These are phyloP conservation scores for Paramecium sexaurelia DNA, from an alignment of 73 alveolate species.

Conservation along the genomic window DNA sequence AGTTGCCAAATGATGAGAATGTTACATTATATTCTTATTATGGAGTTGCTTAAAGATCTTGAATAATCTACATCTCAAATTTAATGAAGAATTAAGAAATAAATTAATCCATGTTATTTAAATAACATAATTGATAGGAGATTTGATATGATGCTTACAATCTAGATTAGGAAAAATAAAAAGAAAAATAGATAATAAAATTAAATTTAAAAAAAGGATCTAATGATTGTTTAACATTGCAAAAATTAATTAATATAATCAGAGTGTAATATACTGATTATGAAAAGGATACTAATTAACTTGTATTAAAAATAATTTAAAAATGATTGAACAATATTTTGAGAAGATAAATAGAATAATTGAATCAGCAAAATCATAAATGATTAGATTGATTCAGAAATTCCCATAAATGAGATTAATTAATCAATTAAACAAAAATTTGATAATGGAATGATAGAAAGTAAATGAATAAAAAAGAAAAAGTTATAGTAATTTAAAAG, in stretches of 20 bases:
- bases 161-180: background rate
- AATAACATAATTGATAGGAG: no score
- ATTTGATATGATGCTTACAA: no score
- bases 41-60: background rate
- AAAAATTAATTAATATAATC: background rate
- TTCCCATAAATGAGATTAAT: background rate
- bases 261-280: background rate
- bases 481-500: background rate
- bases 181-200: background rate
- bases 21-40: background rate
- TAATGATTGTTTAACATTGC: background rate
- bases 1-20: background rate
- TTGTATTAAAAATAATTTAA: background rate
- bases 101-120: no score
- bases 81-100: background rate
- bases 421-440: background rate
- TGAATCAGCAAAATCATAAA: background rate
- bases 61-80: background rate
- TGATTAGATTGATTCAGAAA: background rate
- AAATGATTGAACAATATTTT: background rate
- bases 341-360: background rate
- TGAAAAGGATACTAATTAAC: background rate
- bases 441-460: background rate
- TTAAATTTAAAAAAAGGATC: background rate
- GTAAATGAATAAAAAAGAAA: background rate